Percentiles rank a stretch among this genome's conserved stretches.
Conservation (phyloP, 2,329 filamentous ascomycete species). For the Cladosporium halotolerans region DNA sequence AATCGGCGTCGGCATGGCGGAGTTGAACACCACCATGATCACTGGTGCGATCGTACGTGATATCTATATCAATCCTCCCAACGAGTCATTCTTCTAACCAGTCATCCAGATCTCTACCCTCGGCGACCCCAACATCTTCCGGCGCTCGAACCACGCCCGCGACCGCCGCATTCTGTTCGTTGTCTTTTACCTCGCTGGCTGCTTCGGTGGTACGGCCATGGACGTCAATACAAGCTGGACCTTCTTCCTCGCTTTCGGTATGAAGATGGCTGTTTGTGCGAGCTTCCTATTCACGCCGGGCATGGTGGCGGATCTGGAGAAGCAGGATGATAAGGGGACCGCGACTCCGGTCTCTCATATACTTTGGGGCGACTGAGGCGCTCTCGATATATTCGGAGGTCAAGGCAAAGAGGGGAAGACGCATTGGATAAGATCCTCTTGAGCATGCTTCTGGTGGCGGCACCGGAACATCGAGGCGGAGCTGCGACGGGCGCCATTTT, state of each 20-base stretch:
- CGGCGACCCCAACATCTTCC: neutral
- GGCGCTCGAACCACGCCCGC: conserved; percentile 12
- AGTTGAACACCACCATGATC: conserved; percentile 24
- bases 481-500: too few species aligned
- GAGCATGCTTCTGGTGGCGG: too few species aligned
- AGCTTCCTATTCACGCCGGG: conserved; percentile 20
- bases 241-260: conserved; percentile 15
- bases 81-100: neutral
- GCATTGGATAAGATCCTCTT: too few species aligned
- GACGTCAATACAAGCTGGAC: conserved; percentile 10
- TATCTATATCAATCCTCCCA: neutral
- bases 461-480: too few species aligned
- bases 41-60: conserved; percentile 18
- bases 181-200: conserved; percentile 14
- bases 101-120: conserved; percentile 8
- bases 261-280: conserved; percentile 18
- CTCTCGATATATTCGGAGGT: too few species aligned
- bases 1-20: conserved; percentile 16
- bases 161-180: conserved; percentile 13
- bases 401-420: too few species aligned
- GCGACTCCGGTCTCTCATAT: conserved; percentile 14
- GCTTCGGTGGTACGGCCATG: conserved; percentile 15
- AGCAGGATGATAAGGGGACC: conserved; percentile 9
- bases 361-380: conserved; percentile 14
- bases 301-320: conserved; percentile 14